These are phyloP conservation scores for Pseudonitzschia delicatissima DNA, from an alignment of 108 stramenopile genomes.

Conservation along the genomic window DNA sequence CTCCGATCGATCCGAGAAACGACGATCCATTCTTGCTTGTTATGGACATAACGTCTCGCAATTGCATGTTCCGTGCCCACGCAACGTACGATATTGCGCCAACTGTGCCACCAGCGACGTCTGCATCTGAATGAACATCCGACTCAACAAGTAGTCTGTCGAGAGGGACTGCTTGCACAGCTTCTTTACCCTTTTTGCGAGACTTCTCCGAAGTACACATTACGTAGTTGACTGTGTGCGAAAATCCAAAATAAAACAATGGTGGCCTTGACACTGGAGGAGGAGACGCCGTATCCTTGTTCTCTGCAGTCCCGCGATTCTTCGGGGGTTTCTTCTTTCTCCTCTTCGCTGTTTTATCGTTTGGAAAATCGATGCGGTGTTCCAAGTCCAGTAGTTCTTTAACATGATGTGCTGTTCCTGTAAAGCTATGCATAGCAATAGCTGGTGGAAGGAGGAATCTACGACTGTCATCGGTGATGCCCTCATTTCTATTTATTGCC, in stretches of 20 bases:
- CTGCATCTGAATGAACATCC: constrained; percentile 62
- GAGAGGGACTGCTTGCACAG: constrained; percentile 58
- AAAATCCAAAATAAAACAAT: constrained; percentile 84
- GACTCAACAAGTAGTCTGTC: constrained; percentile 77
- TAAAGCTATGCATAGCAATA: constrained; percentile 82
- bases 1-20: not conserved
- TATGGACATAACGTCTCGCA: not conserved
- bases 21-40: not conserved
- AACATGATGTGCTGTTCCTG: constrained; percentile 81
- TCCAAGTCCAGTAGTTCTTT: constrained; percentile 61
- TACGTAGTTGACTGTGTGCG: constrained; percentile 67
- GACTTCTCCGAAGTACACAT: constrained; percentile 74
- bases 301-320: not conserved
- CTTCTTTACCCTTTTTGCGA: constrained; percentile 50
- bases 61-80: constrained; percentile 18
- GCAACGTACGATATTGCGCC: constrained; percentile 70
- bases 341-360: constrained; percentile 1
- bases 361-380: constrained; percentile 18
- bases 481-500: not conserved
- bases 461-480: not conserved
- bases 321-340: constrained; percentile 18
- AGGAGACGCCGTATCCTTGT: not conserved
- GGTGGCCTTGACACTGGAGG: not conserved
- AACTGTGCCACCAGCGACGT: constrained; percentile 66
- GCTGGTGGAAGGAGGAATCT: constrained; percentile 45